Evolutionary conservation across 2,329 filamentous ascomycete genomes (phyloP).

Genomic region (Stenocarpella maydis): DNA sequence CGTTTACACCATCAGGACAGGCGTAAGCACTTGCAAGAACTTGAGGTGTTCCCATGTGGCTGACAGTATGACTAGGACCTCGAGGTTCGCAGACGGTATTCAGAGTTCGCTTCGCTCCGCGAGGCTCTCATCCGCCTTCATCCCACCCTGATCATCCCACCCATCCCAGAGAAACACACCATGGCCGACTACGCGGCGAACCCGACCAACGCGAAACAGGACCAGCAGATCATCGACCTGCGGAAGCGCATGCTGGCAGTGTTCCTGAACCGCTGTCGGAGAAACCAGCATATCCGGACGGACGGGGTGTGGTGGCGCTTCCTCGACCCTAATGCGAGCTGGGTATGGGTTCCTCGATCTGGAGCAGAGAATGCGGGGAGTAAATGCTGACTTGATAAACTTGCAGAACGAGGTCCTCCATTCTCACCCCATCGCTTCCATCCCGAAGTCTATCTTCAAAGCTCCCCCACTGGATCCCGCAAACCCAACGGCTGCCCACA

Average conservation of each 20-base stretch:
- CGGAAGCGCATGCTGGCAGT: conserved; percentile 97
- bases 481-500: conserved; percentile 88
- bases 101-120: conserved; percentile 91
- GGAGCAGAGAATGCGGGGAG: background rate
- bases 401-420: conserved; percentile 89
- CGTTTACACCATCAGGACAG: conserved; percentile 95
- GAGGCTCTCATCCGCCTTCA: conserved; percentile 90
- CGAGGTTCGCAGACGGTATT: conserved; percentile 93
- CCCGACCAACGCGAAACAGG: conserved; percentile 97
- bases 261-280: conserved; percentile 90
- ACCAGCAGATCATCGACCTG: conserved; percentile 94
- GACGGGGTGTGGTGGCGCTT: conserved; percentile 99
- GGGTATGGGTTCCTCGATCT: conserved; percentile 68
- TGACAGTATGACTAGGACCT: conserved; percentile 71
- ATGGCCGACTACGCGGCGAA: conserved; percentile 99
- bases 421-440: conserved; percentile 86
- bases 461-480: conserved; percentile 94
- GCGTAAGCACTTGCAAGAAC: conserved; percentile 62
- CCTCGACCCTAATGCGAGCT: conserved; percentile 96
- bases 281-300: conserved; percentile 89
- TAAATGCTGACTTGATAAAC: conserved; percentile 43
- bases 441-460: conserved; percentile 93
- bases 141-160: conserved; percentile 93
- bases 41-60: background rate
- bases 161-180: conserved; percentile 98